phyloP scores from a whole-genome alignment of 177 flowering plant genomes.

The Vitis hybrid region DNA sequence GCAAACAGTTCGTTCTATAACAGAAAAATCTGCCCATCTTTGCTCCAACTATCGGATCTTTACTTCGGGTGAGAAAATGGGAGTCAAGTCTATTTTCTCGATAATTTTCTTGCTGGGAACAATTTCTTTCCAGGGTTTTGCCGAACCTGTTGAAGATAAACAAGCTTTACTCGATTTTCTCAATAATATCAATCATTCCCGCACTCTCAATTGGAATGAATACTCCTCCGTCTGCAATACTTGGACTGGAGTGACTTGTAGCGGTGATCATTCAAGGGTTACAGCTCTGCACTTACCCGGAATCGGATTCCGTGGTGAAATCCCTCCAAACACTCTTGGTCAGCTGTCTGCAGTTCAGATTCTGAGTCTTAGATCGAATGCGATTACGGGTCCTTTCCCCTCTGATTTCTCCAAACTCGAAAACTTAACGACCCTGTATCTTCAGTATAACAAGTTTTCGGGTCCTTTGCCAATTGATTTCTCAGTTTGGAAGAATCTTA shows the following conservation, averaged over 20 bases:
- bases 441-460: conserved; percentile 48
- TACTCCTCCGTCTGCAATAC: conserved; percentile 36
- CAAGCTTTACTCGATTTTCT: conserved; percentile 56
- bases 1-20: background rate
- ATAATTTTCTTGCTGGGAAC: conserved; percentile 22
- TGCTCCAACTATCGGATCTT: background rate
- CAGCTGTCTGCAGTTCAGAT: conserved; percentile 42
- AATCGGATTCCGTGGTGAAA: conserved; percentile 37
- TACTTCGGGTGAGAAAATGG: conserved; percentile 4
- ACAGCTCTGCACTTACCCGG: conserved; percentile 49
- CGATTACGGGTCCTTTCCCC: conserved; percentile 48
- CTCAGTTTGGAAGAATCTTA: conserved; percentile 53
- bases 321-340: conserved; percentile 52
- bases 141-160: conserved; percentile 52
- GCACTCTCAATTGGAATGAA: conserved; percentile 44
- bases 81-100: conserved; percentile 18
- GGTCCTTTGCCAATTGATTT: conserved; percentile 59
- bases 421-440: conserved; percentile 42
- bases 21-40: background rate
- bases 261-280: conserved; percentile 37
- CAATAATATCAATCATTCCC: conserved; percentile 30
- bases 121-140: conserved; percentile 13
- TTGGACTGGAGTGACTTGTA: conserved; percentile 58
- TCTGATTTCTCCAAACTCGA: conserved; percentile 42
- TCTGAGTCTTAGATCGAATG: conserved; percentile 47